These are phyloP conservation scores for Cadophora malorum DNA, from an alignment of 2,329 filamentous ascomycete genomes.

Conservation along the genomic window DNA sequence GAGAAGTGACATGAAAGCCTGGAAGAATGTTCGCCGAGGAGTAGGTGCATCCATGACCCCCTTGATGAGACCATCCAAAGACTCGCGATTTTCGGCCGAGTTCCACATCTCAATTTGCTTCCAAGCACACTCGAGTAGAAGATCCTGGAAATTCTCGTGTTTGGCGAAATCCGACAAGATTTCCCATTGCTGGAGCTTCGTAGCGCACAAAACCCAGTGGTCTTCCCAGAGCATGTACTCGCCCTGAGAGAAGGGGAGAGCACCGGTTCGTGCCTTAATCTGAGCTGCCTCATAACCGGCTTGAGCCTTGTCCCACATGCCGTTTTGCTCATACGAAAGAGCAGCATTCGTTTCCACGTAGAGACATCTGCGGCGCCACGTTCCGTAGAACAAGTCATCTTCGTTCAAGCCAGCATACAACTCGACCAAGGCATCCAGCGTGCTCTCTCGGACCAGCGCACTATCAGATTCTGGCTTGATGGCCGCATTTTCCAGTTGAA, in stretches of 20 bases:
- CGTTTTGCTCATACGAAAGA: constrained; percentile 96
- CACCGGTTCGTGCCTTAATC: constrained; percentile 93
- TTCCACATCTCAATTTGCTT: constrained; percentile 95
- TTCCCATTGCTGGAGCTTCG: constrained; percentile 99
- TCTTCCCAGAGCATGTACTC: constrained; percentile 99
- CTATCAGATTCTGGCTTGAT: constrained; percentile 83
- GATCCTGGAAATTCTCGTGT: constrained; percentile 97
- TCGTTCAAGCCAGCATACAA: constrained; percentile 90
- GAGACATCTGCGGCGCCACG: constrained; percentile 92
- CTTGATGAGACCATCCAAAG: constrained; percentile 92
- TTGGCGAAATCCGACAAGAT: constrained; percentile 97
- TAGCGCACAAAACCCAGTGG: constrained; percentile 96
- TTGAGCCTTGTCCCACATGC: constrained; percentile 99
- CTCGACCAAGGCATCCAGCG: constrained; percentile 93
- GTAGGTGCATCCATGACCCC: constrained; percentile 98
- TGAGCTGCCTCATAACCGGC: constrained; percentile 96
- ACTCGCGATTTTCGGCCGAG: constrained; percentile 82
- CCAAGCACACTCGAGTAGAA: constrained; percentile 95
- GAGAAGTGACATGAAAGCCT: constrained; percentile 95
- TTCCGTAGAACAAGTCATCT: constrained; percentile 96
- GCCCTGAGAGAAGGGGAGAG: constrained; percentile 93
- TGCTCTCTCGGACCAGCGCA: constrained; percentile 85
- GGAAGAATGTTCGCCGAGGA: constrained; percentile 92
- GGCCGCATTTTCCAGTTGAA: constrained; percentile 87
- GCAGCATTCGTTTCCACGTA: constrained; percentile 98